A percentile compares a stretch with the other conserved stretches of the same genome.
These are phyloP conservation scores for Quercus parvula DNA, from an alignment of 306 rosid genomes.

Conservation along the genomic window DNA sequence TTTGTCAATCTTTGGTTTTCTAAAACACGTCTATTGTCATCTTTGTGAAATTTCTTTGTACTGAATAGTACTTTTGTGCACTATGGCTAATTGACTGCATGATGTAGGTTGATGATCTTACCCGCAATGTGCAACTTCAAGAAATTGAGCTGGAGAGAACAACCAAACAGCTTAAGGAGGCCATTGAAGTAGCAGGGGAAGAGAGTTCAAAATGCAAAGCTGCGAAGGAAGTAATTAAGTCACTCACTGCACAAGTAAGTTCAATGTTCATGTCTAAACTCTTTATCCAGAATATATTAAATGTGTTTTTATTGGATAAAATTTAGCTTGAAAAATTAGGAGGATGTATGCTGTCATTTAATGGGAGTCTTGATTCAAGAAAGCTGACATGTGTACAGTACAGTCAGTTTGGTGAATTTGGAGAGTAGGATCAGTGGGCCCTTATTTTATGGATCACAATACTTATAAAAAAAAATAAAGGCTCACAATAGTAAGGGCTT, in stretches of 20 bases:
- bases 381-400: neutral
- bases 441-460: neutral
- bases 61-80: constrained; percentile 13
- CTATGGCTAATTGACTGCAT: constrained; percentile 8
- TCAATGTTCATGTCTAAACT: constrained; percentile 11
- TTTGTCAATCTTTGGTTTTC: too few relatives aligned
- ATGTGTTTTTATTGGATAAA: neutral
- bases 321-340: neutral
- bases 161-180: constrained; percentile 90
- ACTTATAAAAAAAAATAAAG: too few relatives aligned
- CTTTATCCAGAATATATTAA: neutral
- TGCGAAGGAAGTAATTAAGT: constrained; percentile 97
- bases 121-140: constrained; percentile 82
- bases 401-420: neutral
- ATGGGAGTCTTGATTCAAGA: neutral
- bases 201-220: constrained; percentile 94
- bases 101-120: constrained; percentile 78
- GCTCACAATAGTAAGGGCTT: neutral
- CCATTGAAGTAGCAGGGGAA: constrained; percentile 80
- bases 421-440: neutral
- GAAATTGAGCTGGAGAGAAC: constrained; percentile 90
- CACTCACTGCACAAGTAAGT: constrained; percentile 93
- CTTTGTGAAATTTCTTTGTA: neutral
- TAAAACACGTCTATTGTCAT: neutral
- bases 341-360: neutral